Base-by-base conservation (phyloP, 164 flowering plant species). In the Tetrastigma voinierianum region DNA sequence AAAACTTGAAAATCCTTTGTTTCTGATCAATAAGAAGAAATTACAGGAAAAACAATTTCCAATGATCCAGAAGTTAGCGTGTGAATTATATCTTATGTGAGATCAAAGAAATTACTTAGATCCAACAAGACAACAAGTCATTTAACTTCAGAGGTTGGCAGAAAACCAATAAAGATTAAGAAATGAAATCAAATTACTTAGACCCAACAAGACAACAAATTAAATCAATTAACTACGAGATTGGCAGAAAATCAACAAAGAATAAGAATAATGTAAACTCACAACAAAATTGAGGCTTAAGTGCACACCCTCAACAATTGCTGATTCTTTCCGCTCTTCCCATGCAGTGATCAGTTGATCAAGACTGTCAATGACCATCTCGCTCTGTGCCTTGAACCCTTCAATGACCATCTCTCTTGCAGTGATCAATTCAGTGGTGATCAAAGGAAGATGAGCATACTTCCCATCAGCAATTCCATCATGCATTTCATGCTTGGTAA, bases 311-410 rank as follows among this genome's bases (percentile, higher is more conserved):
- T 91, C 97, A 66, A 91, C 93, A 70, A 91, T 85, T 6, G 90
- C 97, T 9, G 97, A 91, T 72, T 91, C 97, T 70, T 90, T 91
- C 68, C 90, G 76, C 66, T 91, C 91, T 76, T 91, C 97, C 96
- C 97, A 91, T 48, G 91, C 82, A 57, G 93, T 91, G 54, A 91
- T 89, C 47, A 91, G 86, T 68, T 96, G 75, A 75, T 91, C 97
- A 57, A 91, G 96, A 77, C 96, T 90, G 74, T 91, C 97, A 63
- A 91, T 91, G 44, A 91, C 97, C 97, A 91, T 91, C 80, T 91
- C 97, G 71, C 97, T 91, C 71, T 91, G 97, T 63, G 97, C 97
- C 75, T 90, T 91, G 52, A 80, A 91, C 18, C 97, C 97, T 70
- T 88, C 93, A 71, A 91, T 46, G 1, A 93, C 97, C 97, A 91